Percentiles rank a stretch among this genome's conserved stretches.
These are phyloP conservation scores for Hypoxylon sp. DNA, from an alignment of 2,329 filamentous ascomycete species.

Conservation along the genomic window DNA sequence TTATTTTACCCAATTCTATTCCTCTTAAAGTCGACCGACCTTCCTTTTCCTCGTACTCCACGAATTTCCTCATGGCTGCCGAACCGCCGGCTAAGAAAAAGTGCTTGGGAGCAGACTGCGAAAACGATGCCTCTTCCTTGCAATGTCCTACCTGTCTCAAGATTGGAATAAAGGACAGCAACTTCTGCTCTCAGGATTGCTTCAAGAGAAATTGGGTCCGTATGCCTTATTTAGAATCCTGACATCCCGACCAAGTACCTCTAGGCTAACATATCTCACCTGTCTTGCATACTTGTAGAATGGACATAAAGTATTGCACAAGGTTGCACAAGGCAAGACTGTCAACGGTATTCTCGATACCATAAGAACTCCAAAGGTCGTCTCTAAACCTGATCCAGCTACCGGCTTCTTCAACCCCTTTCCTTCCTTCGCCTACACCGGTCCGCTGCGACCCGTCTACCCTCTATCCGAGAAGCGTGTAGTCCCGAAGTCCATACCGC, in stretches of 20 bases:
- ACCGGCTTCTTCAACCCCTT: slow-evolving; percentile 93
- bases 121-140: slow-evolving; percentile 82
- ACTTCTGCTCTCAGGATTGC: slow-evolving; percentile 97
- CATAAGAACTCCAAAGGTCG: slow-evolving; percentile 78
- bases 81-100: slow-evolving; percentile 67
- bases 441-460: slow-evolving; percentile 84
- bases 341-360: slow-evolving; percentile 76
- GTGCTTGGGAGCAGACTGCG: slow-evolving; percentile 85
- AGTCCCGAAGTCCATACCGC: slow-evolving; percentile 80
- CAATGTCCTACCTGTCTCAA: slow-evolving; percentile 97
- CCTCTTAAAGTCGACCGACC: slow-evolving; percentile 2
- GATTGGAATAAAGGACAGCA: slow-evolving; percentile 85
- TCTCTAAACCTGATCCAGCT: slow-evolving; percentile 91
- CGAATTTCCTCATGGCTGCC: slow-evolving; percentile 51
- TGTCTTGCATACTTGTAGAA: slow-evolving; percentile 57
- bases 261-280: slow-evolving; percentile 16
- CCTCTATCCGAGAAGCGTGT: slow-evolving; percentile 76
- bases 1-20: neutral
- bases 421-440: slow-evolving; percentile 84
- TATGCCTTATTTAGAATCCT: slow-evolving; percentile 28
- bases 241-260: neutral
- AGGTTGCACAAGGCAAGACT: slow-evolving; percentile 62
- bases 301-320: slow-evolving; percentile 85
- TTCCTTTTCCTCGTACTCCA: neutral
- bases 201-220: slow-evolving; percentile 99